Base-by-base conservation (phyloP, 305 asterid species). In the Plantago lanceolata region DNA sequence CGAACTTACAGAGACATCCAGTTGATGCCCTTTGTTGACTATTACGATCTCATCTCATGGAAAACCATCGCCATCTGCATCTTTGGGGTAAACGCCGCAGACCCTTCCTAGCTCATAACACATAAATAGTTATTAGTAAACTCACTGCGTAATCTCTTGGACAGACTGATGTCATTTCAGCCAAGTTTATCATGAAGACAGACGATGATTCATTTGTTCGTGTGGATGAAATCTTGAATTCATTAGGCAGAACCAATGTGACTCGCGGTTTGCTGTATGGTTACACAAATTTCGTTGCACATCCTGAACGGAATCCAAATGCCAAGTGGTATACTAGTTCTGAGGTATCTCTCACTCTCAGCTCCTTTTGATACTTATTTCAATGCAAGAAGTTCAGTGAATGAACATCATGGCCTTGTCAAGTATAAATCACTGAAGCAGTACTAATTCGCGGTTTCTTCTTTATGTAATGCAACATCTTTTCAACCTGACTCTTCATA, bases 181-280 rank as follows among this genome's bases (percentile, higher is more conserved):
- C 97, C 3, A 84, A 84, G 72, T 93, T 63, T 77, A 84, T 89
- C 33, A 93, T 93, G 99, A 93, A 93, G 95, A 93, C 97, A 56
- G 99, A 93, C 40, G 99, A 93, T 40, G 99, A 93, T 68, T 91
- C 99, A 67, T 93, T 93, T 69, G 95, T 93, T 71, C 95, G 99
- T 53, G 80, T 93, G 57, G 97, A 93, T 73, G 99, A 89, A 77
- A 77, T 93, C 67, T 69, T 85, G 81, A 75, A 74, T 60, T 81
- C 99, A 48, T 62, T 93, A 72, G 62, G 66, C 66, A 70, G 86
- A 66, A 66, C 76, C 53, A 78, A 81, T 19, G 73, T 19, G 55
- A 78, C 77, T 60, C 81, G 47, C 28, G 96, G 97, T 63, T 72
- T 93, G 85, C 92, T 93, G 43, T 93, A 93, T 65, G 99, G 99